Conservation (phyloP, 2,329 filamentous ascomycete species). For the Gaeumannomyces sp. region DNA sequence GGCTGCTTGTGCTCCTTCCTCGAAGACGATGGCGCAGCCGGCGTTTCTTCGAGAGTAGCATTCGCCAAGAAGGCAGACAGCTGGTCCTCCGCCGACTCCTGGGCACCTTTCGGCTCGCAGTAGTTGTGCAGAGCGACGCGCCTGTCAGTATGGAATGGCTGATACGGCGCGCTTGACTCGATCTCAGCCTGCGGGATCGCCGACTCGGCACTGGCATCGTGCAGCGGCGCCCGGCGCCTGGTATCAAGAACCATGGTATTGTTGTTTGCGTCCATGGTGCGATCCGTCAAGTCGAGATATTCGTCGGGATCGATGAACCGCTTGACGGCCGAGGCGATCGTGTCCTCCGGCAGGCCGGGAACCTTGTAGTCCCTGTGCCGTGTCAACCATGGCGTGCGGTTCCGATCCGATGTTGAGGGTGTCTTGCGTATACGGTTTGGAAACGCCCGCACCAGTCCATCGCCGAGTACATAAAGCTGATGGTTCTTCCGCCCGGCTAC, state of each 20-base stretch:
- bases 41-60: conserved; percentile 33
- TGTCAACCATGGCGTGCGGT: conserved; percentile 45
- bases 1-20: conserved; percentile 18
- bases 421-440: conserved; percentile 50
- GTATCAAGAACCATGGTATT: conserved; percentile 44
- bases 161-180: conserved; percentile 91
- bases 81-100: conserved; percentile 19
- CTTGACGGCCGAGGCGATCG: conserved; percentile 49
- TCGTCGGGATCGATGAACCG: conserved; percentile 52
- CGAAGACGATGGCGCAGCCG: conserved; percentile 17
- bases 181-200: conserved; percentile 77
- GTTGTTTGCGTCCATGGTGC: conserved; percentile 49
- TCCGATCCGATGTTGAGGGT: conserved; percentile 46
- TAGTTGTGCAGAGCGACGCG: conserved; percentile 75
- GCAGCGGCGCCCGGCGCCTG: conserved; percentile 29
- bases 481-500: conserved; percentile 56
- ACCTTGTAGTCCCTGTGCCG: conserved; percentile 63
- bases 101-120: conserved; percentile 14
- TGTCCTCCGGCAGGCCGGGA: conserved; percentile 53
- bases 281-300: conserved; percentile 46
- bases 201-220: conserved; percentile 47
- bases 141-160: conserved; percentile 89
- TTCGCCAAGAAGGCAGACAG: conserved; percentile 35
- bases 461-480: conserved; percentile 58
- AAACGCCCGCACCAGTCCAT: conserved; percentile 61